These are phyloP conservation scores for Staphylotrichum longicolle DNA, from an alignment of 495 filamentous ascomycete genomes.

Conservation along the genomic window DNA sequence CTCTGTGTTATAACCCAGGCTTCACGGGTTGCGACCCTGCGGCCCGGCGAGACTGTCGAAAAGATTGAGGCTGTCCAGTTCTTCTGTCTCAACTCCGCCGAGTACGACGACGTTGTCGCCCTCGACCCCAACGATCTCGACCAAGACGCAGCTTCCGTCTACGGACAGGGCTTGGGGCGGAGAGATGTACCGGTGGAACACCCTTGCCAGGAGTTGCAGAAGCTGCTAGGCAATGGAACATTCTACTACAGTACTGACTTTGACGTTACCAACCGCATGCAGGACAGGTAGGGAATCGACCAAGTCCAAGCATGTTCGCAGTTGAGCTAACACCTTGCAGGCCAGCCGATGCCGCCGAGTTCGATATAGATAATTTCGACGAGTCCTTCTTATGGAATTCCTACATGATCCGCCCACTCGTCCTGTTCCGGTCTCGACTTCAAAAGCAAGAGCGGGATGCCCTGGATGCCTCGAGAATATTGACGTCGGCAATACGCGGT, in stretches of 20 bases:
- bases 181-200: conserved; percentile 72
- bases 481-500: conserved; percentile 92
- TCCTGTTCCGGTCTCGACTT: conserved; percentile 80
- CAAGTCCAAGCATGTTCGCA: background rate
- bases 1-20: conserved; percentile 84
- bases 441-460: conserved; percentile 65
- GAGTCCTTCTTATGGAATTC: conserved; percentile 94
- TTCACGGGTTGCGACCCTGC: conserved; percentile 71
- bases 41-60: conserved; percentile 84
- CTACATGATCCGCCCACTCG: conserved; percentile 92
- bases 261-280: conserved; percentile 88
- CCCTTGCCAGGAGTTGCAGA: conserved; percentile 84
- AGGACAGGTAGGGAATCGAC: conserved; percentile 68
- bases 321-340: conserved; percentile 31
- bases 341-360: conserved; percentile 56
- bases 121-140: conserved; percentile 51
- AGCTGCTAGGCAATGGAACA: conserved; percentile 87
- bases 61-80: conserved; percentile 87
- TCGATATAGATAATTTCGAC: conserved; percentile 82
- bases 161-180: conserved; percentile 58
- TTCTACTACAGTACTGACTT: conserved; percentile 99
- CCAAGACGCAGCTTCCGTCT: conserved; percentile 49
- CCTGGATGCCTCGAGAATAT: conserved; percentile 78
- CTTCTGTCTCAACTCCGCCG: conserved; percentile 80
- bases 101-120: conserved; percentile 75